Percentiles rank a stretch among this genome's conserved stretches.
Conservation (phyloP, 176 grass and related monocot species). For the Stipa capillata region DNA sequence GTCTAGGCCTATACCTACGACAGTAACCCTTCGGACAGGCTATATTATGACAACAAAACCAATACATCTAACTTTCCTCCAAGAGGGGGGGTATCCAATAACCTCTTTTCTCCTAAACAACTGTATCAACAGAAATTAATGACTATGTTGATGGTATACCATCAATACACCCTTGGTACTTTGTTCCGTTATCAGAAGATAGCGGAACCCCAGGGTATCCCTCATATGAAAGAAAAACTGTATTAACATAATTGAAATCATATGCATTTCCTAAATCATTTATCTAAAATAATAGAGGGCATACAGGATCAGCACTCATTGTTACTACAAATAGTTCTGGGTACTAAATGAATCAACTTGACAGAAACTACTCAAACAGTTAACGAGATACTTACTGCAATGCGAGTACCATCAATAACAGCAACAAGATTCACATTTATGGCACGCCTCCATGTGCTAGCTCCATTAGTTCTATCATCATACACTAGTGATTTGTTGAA, state of each 20-base stretch:
- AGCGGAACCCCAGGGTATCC: too few species aligned
- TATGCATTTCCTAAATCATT: not conserved
- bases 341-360: not conserved
- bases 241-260: not conserved
- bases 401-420: slow-evolving; percentile 79
- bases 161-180: too few species aligned
- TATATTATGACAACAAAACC: not conserved
- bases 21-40: not conserved
- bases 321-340: not conserved
- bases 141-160: too few species aligned
- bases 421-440: slow-evolving; percentile 73
- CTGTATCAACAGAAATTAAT: not conserved
- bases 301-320: not conserved
- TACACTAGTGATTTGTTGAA: slow-evolving; percentile 32
- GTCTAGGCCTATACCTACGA: too few species aligned
- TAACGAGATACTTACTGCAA: slow-evolving; percentile 49
- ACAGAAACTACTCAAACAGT: not conserved
- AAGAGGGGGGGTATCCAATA: not conserved
- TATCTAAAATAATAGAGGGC: not conserved
- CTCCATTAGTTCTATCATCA: slow-evolving; percentile 71
- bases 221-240: too few species aligned
- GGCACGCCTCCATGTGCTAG: slow-evolving; percentile 68
- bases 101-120: not conserved
- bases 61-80: not conserved
- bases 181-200: too few species aligned